phyloP scores from a whole-genome alignment of 352 stramenopile species.

The Nothophytophthora sp. region DNA sequence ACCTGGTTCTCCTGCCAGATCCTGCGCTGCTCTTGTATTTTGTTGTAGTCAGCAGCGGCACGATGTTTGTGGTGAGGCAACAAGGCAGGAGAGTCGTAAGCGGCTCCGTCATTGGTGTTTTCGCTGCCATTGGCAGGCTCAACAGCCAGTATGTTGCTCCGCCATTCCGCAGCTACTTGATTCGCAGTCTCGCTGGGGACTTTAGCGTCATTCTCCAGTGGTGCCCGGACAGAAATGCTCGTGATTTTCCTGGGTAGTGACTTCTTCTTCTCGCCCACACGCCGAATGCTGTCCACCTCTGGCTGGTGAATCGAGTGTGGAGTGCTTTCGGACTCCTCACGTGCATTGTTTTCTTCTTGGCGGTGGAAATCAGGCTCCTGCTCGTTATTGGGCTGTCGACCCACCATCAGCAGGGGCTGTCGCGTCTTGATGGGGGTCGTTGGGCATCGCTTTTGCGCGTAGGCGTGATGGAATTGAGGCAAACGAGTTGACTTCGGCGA shows the following conservation, averaged over 20 bases:
- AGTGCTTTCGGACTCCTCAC: conserved; percentile 16
- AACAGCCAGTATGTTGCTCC: conserved; percentile 7
- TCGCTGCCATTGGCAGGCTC: conserved; percentile 4
- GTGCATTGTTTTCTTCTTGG: conserved; percentile 5
- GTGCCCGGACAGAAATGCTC: not conserved
- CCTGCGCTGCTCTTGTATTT: conserved; percentile 64
- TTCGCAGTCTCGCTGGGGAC: conserved; percentile 6
- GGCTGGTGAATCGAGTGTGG: not conserved
- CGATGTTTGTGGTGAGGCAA: conserved; percentile 19
- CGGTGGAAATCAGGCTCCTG: conserved; percentile 5
- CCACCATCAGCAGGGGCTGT: conserved; percentile 9
- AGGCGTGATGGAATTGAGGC: conserved; percentile 45
- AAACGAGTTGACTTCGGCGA: conserved; percentile 59
- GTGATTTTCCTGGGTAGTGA: not conserved
- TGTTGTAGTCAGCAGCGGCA: conserved; percentile 48
- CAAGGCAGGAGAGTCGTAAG: conserved; percentile 17
- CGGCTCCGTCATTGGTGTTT: conserved; percentile 7
- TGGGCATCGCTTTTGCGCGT: conserved; percentile 40
- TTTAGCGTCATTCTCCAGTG: not conserved
- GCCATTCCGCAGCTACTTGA: conserved; percentile 14
- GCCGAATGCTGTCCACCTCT: not conserved
- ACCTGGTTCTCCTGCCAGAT: conserved; percentile 84
- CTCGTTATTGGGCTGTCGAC: conserved; percentile 6
- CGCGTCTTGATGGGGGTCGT: conserved; percentile 50
- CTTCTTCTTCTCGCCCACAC: not conserved